Conservation (phyloP, 305 asterid genomes). For the Fraxinus ornus region DNA sequence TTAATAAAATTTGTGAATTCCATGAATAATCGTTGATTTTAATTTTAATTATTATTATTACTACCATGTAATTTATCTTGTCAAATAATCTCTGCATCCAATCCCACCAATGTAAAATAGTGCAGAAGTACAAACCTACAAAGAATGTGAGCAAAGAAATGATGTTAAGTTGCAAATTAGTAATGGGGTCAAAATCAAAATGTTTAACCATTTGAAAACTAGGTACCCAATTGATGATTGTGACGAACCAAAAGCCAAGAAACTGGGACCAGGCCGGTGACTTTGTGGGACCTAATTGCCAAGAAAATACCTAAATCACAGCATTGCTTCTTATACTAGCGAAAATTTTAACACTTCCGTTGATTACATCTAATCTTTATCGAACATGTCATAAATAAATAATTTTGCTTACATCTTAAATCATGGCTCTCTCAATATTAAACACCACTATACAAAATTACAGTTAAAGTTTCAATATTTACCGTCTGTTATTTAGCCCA, state of each 20-base stretch:
- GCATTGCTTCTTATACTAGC: background rate
- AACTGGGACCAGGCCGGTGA: conserved; percentile 27
- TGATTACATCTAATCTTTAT: background rate
- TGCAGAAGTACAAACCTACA: background rate
- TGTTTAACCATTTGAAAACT: background rate
- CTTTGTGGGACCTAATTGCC: conserved; percentile 22
- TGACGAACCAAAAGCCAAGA: background rate
- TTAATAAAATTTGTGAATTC: background rate
- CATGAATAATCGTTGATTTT: background rate
- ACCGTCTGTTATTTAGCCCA: background rate
- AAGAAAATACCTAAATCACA: background rate
- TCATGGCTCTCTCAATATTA: background rate
- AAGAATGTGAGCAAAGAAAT: background rate
- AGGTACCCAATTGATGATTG: background rate
- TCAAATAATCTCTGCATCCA: background rate
- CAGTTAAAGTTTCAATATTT: background rate
- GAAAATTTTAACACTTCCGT: background rate
- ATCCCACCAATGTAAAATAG: background rate
- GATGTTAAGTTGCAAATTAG: background rate
- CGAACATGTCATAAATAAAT: background rate
- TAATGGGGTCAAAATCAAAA: background rate
- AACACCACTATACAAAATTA: background rate
- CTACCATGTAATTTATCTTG: background rate
- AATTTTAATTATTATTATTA: background rate
- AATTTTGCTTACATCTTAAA: background rate